These are phyloP conservation scores for Crithidia bombi DNA, from an alignment of 208 protist species.

Conservation along the genomic window DNA sequence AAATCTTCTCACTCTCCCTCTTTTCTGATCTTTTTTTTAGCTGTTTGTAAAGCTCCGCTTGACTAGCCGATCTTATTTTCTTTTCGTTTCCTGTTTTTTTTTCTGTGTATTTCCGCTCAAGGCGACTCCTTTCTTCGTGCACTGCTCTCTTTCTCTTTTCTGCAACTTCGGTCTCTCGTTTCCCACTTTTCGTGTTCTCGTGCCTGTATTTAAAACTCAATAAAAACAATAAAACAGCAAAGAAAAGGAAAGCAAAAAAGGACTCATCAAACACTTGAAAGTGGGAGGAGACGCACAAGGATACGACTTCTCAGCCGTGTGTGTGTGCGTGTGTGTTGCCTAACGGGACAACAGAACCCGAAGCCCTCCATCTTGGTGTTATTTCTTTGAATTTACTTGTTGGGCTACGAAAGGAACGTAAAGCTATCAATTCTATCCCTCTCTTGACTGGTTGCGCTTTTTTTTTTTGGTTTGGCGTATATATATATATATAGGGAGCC, in stretches of 20 bases:
- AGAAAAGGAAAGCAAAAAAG: neutral
- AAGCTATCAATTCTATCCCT: neutral
- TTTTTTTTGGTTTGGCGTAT: neutral
- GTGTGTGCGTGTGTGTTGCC: neutral
- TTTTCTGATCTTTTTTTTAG: conserved; percentile 15
- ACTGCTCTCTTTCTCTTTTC: neutral
- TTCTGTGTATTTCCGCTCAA: conserved; percentile 9
- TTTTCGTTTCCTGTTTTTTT: conserved; percentile 11
- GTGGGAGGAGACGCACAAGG: neutral
- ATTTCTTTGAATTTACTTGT: neutral
- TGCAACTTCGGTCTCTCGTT: conserved; percentile 6
- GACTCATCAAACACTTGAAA: neutral
- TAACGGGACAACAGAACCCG: conserved; percentile 4
- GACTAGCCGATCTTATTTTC: neutral
- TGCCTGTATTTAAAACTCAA: neutral
- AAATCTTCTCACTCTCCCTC: neutral
- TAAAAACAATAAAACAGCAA: neutral
- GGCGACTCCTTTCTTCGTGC: neutral
- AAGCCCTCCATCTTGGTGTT: neutral
- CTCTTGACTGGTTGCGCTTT: no score
- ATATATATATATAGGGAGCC: neutral
- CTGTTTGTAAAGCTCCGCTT: no score
- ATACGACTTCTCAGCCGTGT: no score
- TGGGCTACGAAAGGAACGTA: neutral
- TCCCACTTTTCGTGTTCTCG: conserved; percentile 1